Conservation (phyloP, 139 green algal genomes). For the Chlorella sp. region DNA sequence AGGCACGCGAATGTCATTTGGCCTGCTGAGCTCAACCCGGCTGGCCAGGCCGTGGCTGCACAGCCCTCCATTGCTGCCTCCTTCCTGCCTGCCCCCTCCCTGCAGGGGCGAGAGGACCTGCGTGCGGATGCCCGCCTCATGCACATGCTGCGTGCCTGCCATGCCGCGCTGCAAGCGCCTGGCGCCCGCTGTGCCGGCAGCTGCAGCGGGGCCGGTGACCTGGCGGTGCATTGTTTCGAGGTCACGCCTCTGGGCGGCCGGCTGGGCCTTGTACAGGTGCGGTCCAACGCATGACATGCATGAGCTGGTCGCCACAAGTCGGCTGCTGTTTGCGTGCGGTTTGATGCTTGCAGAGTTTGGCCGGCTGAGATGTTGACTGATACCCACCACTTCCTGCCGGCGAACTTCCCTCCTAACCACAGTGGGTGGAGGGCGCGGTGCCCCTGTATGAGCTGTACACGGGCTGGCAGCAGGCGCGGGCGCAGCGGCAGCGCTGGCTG, state of each 20-base stretch:
- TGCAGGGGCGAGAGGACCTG: constrained; percentile 86
- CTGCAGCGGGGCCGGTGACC: not conserved
- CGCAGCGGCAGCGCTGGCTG: constrained; percentile 60
- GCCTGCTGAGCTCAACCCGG: no score
- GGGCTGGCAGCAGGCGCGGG: constrained; percentile 71
- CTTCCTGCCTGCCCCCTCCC: not conserved
- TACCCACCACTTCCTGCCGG: no score
- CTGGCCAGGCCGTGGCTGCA: no score
- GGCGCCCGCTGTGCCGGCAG: not conserved
- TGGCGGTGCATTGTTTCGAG: constrained; percentile 56
- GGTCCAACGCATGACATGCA: not conserved
- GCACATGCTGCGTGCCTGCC: constrained; percentile 74
- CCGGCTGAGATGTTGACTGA: no score
- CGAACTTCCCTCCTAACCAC: not conserved
- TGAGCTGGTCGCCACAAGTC: no score
- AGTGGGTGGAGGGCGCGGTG: constrained; percentile 82
- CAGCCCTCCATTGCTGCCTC: not conserved
- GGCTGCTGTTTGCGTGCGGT: no score
- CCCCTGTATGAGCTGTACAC: constrained; percentile 86
- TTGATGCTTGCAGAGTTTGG: no score
- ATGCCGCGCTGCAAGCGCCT: constrained; percentile 54
- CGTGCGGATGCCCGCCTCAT: constrained; percentile 86
- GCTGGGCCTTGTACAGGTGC: constrained; percentile 79
- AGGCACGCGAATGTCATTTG: no score
- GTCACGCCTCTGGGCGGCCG: constrained; percentile 81